Percentiles rank a stretch among this genome's conserved stretches.
phyloP scores from a whole-genome alignment of 2,329 filamentous ascomycete genomes.

The Xylariales sp. region DNA sequence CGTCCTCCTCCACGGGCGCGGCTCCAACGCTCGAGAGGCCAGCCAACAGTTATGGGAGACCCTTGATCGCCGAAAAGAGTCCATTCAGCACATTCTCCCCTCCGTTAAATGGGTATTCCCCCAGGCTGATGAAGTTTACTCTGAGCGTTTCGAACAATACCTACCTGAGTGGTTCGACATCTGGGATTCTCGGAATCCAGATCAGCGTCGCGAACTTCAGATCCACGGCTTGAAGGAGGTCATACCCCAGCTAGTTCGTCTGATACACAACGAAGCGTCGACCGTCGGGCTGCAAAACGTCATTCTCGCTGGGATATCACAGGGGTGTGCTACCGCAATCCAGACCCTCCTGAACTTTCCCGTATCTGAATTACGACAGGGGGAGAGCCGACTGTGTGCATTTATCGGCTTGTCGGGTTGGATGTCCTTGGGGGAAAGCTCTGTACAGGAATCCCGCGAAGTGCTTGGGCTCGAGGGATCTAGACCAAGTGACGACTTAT shows the following conservation, averaged over 20 bases:
- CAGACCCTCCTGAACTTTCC: slow-evolving; percentile 42
- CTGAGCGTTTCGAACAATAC: slow-evolving; percentile 45
- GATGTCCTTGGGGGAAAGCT: slow-evolving; percentile 37
- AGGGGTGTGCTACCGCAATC: slow-evolving; percentile 56
- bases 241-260: slow-evolving; percentile 47
- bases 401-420: slow-evolving; percentile 42
- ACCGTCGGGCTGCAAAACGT: slow-evolving; percentile 53
- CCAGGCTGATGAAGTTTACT: slow-evolving; percentile 51
- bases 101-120: slow-evolving; percentile 64
- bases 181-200: slow-evolving; percentile 54
- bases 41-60: slow-evolving; percentile 48
- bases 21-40: slow-evolving; percentile 53
- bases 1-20: slow-evolving; percentile 59
- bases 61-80: slow-evolving; percentile 47
- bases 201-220: slow-evolving; percentile 56
- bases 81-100: slow-evolving; percentile 56
- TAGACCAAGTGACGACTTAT: slow-evolving; percentile 43
- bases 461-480: slow-evolving; percentile 44
- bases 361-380: not conserved
- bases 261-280: slow-evolving; percentile 53
- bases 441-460: slow-evolving; percentile 41
- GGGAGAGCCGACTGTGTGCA: slow-evolving; percentile 32
- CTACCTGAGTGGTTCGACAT: slow-evolving; percentile 64
- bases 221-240: slow-evolving; percentile 54
- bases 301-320: slow-evolving; percentile 59